A percentile compares a stretch with the other conserved stretches of the same genome.
These are phyloP conservation scores for Ceratobasidium sp. DNA, from an alignment of 1,284 basidiomycete species.

Conservation along the genomic window DNA sequence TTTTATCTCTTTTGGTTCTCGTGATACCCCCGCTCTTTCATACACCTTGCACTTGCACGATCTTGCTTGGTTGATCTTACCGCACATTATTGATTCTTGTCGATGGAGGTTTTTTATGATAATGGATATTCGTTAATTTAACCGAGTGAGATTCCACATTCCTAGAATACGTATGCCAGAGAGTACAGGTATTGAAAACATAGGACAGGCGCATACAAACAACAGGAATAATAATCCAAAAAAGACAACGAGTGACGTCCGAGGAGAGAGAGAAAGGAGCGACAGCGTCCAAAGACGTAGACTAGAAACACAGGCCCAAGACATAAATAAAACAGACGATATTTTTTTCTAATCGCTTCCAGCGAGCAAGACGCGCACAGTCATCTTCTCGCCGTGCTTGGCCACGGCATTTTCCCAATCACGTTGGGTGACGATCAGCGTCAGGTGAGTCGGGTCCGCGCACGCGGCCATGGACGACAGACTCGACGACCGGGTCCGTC, in stretches of 20 bases:
- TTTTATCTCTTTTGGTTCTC: no score
- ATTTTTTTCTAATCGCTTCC: background rate
- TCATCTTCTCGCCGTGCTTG: conserved; percentile 37
- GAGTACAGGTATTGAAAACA: background rate
- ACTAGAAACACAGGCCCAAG: background rate
- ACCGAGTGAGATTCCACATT: no score
- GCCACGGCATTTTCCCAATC: conserved; percentile 32
- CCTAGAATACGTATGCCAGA: background rate
- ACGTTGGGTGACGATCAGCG: conserved; percentile 28
- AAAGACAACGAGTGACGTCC: background rate
- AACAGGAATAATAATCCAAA: background rate
- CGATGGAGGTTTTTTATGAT: no score
- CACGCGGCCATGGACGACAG: conserved; percentile 15
- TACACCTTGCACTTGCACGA: no score
- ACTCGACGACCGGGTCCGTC: conserved; percentile 26
- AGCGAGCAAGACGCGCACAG: conserved; percentile 34
- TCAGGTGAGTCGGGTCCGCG: conserved; percentile 23
- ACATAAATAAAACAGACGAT: background rate
- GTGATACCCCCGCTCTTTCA: no score
- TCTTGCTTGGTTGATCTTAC: no score
- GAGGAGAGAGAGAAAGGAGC: background rate
- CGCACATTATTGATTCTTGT: no score
- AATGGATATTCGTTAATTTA: no score
- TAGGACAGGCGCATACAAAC: background rate
- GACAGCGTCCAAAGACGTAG: conserved; percentile 5